A percentile compares a stretch with the other conserved stretches of the same genome.
These are phyloP conservation scores for Acanthamoeba lenticulata DNA, from an alignment of 208 protist species.

Conservation along the genomic window DNA sequence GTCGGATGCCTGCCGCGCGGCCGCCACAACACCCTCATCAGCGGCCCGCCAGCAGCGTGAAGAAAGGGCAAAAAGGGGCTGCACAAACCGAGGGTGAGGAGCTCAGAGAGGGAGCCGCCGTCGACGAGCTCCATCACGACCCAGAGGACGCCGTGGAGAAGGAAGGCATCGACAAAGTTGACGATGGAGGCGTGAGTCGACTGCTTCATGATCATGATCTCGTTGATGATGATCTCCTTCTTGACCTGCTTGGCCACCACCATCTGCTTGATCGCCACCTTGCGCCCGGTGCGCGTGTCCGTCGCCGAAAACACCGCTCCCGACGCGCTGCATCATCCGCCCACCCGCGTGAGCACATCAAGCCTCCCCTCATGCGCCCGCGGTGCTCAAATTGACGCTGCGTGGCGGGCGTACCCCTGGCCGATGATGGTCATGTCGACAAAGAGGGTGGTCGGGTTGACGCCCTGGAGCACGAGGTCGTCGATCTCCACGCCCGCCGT, in stretches of 20 bases:
- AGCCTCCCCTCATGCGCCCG: background rate
- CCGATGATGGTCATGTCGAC: slow-evolving; percentile 4
- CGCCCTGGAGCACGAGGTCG: slow-evolving; percentile 26
- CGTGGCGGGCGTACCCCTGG: background rate
- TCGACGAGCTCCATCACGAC: slow-evolving; percentile 66
- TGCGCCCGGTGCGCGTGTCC: slow-evolving; percentile 14
- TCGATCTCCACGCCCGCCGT: slow-evolving; percentile 18
- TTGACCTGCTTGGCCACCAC: slow-evolving; percentile 57
- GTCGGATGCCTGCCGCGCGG: background rate
- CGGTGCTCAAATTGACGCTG: background rate
- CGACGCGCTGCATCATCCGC: background rate
- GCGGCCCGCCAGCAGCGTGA: no score
- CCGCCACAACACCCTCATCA: background rate
- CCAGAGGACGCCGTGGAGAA: slow-evolving; percentile 16
- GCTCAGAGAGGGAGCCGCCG: slow-evolving; percentile 47
- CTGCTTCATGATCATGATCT: slow-evolving; percentile 66
- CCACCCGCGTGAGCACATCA: background rate
- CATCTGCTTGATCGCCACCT: slow-evolving; percentile 65
- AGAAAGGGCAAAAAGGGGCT: no score
- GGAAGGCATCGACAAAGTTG: slow-evolving; percentile 43
- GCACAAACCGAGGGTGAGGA: slow-evolving; percentile 17
- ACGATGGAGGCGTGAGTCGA: background rate
- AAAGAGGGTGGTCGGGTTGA: background rate
- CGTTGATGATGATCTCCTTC: slow-evolving; percentile 68
- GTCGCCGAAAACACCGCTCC: slow-evolving; percentile 19